phyloP scores from a whole-genome alignment of 192 early-diverging fungal species.

The Coemansia pectinata region DNA sequence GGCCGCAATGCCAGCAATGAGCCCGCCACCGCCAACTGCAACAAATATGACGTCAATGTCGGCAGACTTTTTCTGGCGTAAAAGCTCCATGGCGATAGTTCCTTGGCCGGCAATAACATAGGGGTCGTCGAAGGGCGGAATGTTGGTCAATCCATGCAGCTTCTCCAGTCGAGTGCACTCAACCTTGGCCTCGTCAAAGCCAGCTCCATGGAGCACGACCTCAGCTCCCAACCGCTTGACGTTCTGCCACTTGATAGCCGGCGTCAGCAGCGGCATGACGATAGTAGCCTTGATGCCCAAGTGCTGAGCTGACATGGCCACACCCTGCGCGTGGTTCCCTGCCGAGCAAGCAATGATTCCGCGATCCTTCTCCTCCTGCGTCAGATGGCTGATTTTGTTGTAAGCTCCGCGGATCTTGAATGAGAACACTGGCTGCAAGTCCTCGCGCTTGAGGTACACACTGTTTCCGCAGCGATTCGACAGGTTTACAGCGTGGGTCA shows the following conservation, averaged over 20 bases:
- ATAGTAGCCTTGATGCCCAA: conserved; percentile 93
- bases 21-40: conserved; percentile 91
- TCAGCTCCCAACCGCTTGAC: conserved; percentile 88
- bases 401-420: conserved; percentile 99
- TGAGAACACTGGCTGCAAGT: conserved; percentile 94
- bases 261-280: conserved; percentile 89
- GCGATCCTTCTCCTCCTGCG: conserved; percentile 68
- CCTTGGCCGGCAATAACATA: conserved; percentile 99
- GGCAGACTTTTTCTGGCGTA: conserved; percentile 59
- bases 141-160: conserved; percentile 78
- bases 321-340: conserved; percentile 98
- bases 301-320: conserved; percentile 89
- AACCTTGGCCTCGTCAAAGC: conserved; percentile 93
- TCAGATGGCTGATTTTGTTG: conserved; percentile 86
- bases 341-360: conserved; percentile 97
- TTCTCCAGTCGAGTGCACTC: conserved; percentile 76
- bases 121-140: conserved; percentile 98
- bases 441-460: conserved; percentile 92
- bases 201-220: conserved; percentile 86
- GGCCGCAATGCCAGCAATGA: conserved; percentile 87
- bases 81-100: conserved; percentile 87
- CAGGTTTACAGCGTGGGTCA: conserved; percentile 82
- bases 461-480: conserved; percentile 67
- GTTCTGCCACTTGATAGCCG: conserved; percentile 87
- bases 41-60: conserved; percentile 90